Base-by-base conservation (phyloP, 2,329 filamentous ascomycete genomes). In the Colletotrichum liriopes region DNA sequence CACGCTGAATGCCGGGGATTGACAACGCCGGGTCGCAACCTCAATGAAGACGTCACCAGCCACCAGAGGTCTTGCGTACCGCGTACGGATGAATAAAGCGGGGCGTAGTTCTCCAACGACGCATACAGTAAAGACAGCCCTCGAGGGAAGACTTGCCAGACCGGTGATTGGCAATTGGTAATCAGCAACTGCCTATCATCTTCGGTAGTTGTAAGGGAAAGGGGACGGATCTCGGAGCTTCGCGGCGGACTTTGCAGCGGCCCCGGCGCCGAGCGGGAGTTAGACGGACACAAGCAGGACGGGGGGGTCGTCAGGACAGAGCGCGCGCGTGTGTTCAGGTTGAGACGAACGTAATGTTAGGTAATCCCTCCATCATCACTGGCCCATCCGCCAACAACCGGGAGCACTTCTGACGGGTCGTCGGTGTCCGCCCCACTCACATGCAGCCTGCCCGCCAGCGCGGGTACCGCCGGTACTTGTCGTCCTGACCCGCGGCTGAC, bases 311-410 rank as follows among this genome's bases (percentile, higher is more conserved):
- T 32, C 35, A 16, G 56, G 56, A 20, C 29, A 32, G 29, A 32
- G 29, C 37, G 37, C 16, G 16, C 14, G 23, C n/a, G 32, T 7
- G 23, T 29, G 26, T 37, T 39, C 20, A 58, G 37, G 16, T 26
- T 35, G n/a, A 39, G 23, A 41, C 12, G 20, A 39, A 9, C n/a
- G 55, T 60, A 39, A 43, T 69, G 66, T 64, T 64, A 60, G 39
- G 70, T 64, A 69, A 65, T 72, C 23, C 59, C 52, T 41, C 58
- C 20, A 49, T 26, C 55, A 5, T 55, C 20, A 72, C 52, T 64
- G 69, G 65, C 51, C 41, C 45, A 16, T 26, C 35, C 32, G 61
- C 35, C 37, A 23, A 47, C 49, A 16, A 8, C 62, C 32, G 39
- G 47, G 49, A 54, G 47, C 51, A 26, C 39, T 45, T 47, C 4